phyloP scores from a whole-genome alignment of 768 basidiomycete genomes.

The Ramaria rubella region DNA sequence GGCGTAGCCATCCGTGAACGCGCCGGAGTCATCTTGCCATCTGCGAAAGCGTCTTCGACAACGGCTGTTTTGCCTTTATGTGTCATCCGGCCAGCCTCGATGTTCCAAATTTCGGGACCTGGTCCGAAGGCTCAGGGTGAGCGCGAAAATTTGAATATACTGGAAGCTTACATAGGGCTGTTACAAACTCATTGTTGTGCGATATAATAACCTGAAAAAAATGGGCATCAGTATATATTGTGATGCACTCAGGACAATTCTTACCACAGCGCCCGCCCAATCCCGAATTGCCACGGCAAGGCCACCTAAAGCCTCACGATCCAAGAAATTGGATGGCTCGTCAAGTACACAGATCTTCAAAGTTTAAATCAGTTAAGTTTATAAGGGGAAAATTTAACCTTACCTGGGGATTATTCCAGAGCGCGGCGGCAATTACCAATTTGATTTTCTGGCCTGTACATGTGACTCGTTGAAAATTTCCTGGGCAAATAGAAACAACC shows the following conservation, averaged over 20 bases:
- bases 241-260: slow-evolving; percentile 21
- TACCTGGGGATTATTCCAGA: slow-evolving; percentile 95
- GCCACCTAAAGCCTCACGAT: slow-evolving; percentile 92
- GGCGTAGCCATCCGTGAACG: slow-evolving; percentile 71
- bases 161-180: slow-evolving; percentile 61
- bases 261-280: slow-evolving; percentile 87
- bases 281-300: slow-evolving; percentile 91
- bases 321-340: slow-evolving; percentile 95
- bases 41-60: slow-evolving; percentile 77
- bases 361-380: neutral
- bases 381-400: slow-evolving; percentile 12
- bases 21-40: slow-evolving; percentile 54
- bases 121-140: slow-evolving; percentile 23
- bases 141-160: slow-evolving; percentile 16
- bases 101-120: slow-evolving; percentile 94
- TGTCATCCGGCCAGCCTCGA: slow-evolving; percentile 77
- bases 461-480: neutral
- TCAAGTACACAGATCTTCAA: slow-evolving; percentile 67
- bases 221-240: neutral
- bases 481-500: slow-evolving; percentile 14
- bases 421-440: slow-evolving; percentile 86
- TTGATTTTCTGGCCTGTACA: slow-evolving; percentile 91
- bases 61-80: slow-evolving; percentile 85
- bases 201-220: slow-evolving; percentile 79
- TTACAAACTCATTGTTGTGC: slow-evolving; percentile 87